Evolutionary conservation across 441 rosid genomes (phyloP).

Genomic region (Biscutella auriculata): DNA sequence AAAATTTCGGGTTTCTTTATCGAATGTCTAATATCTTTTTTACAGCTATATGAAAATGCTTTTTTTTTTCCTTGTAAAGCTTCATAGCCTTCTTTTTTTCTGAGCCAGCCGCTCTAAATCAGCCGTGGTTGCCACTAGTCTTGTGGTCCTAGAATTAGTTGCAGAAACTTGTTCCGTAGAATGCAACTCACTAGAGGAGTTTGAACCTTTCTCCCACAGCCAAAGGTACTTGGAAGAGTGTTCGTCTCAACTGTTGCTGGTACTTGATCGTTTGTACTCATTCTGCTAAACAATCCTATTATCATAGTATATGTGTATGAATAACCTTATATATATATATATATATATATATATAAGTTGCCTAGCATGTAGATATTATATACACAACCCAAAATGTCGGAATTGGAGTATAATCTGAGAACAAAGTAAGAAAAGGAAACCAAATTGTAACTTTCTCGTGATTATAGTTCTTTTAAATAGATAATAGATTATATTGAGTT

Average conservation of each 20-base stretch:
- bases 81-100: conserved; percentile 80
- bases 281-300: conserved; percentile 30
- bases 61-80: conserved; percentile 88
- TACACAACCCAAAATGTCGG: not conserved
- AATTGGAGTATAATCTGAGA: not conserved
- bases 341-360: not conserved
- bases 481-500: too few species aligned
- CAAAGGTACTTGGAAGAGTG: conserved; percentile 21
- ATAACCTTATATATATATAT: too few species aligned
- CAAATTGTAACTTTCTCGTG: not conserved
- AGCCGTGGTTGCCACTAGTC: conserved; percentile 32
- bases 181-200: conserved; percentile 27
- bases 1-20: too few species aligned
- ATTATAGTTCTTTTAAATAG: too few species aligned
- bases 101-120: conserved; percentile 53
- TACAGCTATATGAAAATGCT: too few species aligned
- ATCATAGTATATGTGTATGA: not conserved
- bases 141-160: conserved; percentile 23
- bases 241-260: conserved; percentile 54
- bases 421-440: not conserved
- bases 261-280: conserved; percentile 25
- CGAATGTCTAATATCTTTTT: too few species aligned
- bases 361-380: not conserved
- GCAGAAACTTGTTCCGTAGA: conserved; percentile 29
- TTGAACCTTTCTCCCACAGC: conserved; percentile 10